phyloP scores from a whole-genome alignment of 179 eudicot genomes.

The Kewa caespitosa region DNA sequence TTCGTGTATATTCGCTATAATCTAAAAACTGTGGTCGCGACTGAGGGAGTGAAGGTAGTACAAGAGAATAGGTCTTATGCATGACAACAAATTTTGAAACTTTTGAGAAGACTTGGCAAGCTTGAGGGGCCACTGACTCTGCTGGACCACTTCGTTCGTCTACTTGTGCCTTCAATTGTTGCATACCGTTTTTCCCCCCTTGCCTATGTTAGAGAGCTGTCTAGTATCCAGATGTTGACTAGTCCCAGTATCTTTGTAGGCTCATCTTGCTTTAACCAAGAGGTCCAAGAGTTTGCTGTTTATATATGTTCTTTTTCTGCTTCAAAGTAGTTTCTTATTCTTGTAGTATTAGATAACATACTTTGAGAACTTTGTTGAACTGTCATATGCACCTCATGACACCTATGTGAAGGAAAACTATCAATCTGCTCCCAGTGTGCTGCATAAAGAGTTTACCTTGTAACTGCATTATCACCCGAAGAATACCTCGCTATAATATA shows the following conservation, averaged over 20 bases:
- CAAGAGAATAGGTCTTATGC: not conserved
- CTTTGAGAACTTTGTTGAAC: not conserved
- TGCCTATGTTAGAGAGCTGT: not conserved
- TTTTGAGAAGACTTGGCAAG: not conserved
- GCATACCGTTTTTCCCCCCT: not conserved
- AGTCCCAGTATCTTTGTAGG: not conserved
- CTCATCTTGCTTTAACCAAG: not conserved
- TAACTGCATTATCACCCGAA: not conserved
- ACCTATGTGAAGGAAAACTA: not conserved
- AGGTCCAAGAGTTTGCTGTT: not conserved
- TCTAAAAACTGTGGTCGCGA: not conserved
- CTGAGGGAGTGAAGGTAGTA: not conserved
- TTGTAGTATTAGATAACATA: not conserved
- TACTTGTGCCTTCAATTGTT: not conserved
- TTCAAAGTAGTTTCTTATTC: not conserved
- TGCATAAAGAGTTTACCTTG: not conserved
- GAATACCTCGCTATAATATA: not conserved
- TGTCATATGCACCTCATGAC: not conserved
- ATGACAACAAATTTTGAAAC: not conserved
- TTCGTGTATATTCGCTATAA: not conserved
- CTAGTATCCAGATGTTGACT: not conserved
- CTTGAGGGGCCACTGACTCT: not conserved
- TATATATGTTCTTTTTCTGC: not conserved
- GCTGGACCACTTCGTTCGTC: slow-evolving; percentile 3
- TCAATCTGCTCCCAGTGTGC: not conserved